A percentile compares a stretch with the other conserved stretches of the same genome.
These are phyloP conservation scores for Microthlaspi erraticum DNA, from an alignment of 345 rosid species.

Conservation along the genomic window DNA sequence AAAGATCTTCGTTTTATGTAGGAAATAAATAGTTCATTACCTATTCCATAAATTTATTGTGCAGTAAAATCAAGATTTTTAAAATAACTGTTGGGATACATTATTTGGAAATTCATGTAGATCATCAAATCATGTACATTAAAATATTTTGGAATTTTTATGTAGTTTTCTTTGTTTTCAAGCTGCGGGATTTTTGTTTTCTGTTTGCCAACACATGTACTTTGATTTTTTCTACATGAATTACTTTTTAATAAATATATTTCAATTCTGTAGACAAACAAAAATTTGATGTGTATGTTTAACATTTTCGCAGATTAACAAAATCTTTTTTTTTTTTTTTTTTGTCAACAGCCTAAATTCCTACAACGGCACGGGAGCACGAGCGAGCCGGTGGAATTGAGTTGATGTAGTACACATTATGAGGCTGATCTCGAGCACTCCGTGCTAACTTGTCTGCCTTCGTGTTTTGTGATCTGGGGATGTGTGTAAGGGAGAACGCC, in stretches of 20 bases:
- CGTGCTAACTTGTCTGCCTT: too few relatives aligned
- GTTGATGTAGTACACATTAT: too few relatives aligned
- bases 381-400: too few relatives aligned
- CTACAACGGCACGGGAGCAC: too few relatives aligned
- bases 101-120: not conserved
- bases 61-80: not conserved
- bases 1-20: not conserved
- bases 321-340: too few relatives aligned
- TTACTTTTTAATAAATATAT: not conserved
- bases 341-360: too few relatives aligned
- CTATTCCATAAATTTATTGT: not conserved
- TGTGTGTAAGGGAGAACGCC: too few relatives aligned
- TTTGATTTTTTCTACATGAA: not conserved
- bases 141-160: constrained; percentile 1
- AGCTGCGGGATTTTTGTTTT: not conserved
- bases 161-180: not conserved
- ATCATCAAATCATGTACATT: constrained; percentile 15
- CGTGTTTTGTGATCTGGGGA: too few relatives aligned
- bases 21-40: not conserved
- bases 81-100: not conserved
- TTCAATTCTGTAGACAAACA: not conserved
- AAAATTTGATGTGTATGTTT: not conserved
- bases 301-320: constrained; percentile 24
- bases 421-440: too few relatives aligned
- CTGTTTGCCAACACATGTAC: constrained; percentile 7